A percentile compares a stretch with the other conserved stretches of the same genome.
phyloP scores from a whole-genome alignment of 768 basidiomycete species.

The Galerina marginata region DNA sequence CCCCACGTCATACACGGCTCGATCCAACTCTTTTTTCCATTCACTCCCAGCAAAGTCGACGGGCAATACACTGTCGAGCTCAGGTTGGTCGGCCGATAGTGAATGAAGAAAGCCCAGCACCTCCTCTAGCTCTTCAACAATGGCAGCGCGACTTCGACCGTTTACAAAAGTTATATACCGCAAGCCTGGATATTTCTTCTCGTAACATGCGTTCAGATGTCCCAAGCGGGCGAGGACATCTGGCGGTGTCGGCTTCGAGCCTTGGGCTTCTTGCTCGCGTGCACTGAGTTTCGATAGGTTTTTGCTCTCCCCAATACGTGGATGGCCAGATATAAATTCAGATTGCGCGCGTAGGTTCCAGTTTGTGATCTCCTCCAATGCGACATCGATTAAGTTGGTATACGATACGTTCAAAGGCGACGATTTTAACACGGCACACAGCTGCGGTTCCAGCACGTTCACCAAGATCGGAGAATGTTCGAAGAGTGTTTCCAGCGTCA shows the following conservation, averaged over 20 bases:
- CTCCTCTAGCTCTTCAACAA: constrained; percentile 83
- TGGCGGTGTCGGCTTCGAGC: constrained; percentile 62
- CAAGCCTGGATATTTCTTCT: constrained; percentile 71
- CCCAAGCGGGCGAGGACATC: constrained; percentile 74
- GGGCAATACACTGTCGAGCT: constrained; percentile 38
- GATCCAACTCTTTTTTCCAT: constrained; percentile 72
- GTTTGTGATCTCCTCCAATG: constrained; percentile 50
- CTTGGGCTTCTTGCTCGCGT: constrained; percentile 72
- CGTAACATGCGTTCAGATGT: constrained; percentile 81
- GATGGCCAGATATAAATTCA: constrained; percentile 82
- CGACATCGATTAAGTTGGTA: constrained; percentile 58
- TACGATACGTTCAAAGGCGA: constrained; percentile 44
- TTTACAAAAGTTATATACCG: constrained; percentile 94
- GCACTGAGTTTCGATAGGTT: constrained; percentile 78
- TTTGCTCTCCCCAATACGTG: constrained; percentile 85
- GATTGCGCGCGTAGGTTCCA: constrained; percentile 61
- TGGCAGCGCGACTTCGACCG: constrained; percentile 70
- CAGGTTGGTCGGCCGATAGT: constrained; percentile 47
- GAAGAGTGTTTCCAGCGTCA: constrained; percentile 47
- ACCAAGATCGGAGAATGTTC: constrained; percentile 70
- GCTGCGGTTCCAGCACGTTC: constrained; percentile 57
- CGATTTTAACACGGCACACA: constrained; percentile 39
- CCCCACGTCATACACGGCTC: constrained; percentile 78
- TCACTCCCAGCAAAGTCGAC: constrained; percentile 44
- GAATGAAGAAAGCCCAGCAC: constrained; percentile 60